Evolutionary conservation across 2,329 filamentous ascomycete species (phyloP).

Genomic region (Fusarium buharicum): DNA sequence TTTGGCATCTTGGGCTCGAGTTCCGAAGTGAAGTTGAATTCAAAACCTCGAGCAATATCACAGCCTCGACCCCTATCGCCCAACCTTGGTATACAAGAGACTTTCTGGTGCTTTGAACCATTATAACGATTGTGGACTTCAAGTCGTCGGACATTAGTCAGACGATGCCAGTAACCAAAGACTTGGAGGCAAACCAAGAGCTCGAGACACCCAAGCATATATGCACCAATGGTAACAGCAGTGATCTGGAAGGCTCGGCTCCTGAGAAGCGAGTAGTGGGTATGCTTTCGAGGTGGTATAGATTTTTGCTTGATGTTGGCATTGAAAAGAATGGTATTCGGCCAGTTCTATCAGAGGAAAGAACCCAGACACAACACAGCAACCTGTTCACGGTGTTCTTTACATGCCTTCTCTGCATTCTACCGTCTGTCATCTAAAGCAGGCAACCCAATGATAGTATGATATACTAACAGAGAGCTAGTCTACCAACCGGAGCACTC

Average conservation of each 20-base stretch:
- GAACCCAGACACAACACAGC: slow-evolving; percentile 63
- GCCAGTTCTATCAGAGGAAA: slow-evolving; percentile 64
- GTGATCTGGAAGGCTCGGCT: slow-evolving; percentile 45
- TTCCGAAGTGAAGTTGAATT: not conserved
- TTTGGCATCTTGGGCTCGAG: not conserved
- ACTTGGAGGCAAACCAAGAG: slow-evolving; percentile 23
- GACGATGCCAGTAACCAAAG: slow-evolving; percentile 2
- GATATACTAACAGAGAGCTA: slow-evolving; percentile 39
- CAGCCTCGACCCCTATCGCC: not conserved
- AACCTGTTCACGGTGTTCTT: slow-evolving; percentile 71
- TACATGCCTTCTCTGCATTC: slow-evolving; percentile 64
- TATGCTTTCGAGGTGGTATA: slow-evolving; percentile 55
- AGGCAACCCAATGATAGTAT: not conserved
- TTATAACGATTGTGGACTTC: not conserved
- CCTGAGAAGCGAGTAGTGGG: slow-evolving; percentile 45
- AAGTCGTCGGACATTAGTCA: not conserved
- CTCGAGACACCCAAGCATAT: not conserved
- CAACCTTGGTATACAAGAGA: not conserved
- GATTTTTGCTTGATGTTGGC: slow-evolving; percentile 56
- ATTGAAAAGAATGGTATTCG: slow-evolving; percentile 65
- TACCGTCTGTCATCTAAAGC: slow-evolving; percentile 60
- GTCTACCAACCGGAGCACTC: slow-evolving; percentile 68
- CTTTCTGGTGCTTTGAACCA: not conserved
- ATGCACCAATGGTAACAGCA: not conserved
- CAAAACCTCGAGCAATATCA: not conserved